These are phyloP conservation scores for Scheffersomyces lignicola DNA, from an alignment of 1,139 yeast species.

Conservation along the genomic window DNA sequence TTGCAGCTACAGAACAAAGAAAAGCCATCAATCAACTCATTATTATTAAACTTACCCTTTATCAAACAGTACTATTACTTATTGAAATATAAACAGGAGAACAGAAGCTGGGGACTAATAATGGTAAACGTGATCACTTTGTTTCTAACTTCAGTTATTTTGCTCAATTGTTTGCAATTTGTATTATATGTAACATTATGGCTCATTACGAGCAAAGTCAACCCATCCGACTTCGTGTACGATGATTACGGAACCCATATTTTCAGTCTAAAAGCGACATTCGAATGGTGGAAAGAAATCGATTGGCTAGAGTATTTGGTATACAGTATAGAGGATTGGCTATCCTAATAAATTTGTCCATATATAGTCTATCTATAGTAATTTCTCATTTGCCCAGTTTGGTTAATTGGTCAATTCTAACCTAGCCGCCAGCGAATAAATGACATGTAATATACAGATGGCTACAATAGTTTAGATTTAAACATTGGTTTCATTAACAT, in stretches of 20 bases:
- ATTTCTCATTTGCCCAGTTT: too few relatives aligned
- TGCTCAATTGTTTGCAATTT: slow-evolving; percentile 19
- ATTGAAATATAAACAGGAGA: slow-evolving; percentile 27
- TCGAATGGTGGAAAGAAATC: slow-evolving; percentile 37
- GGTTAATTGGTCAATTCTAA: too few relatives aligned
- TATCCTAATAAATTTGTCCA: slow-evolving; percentile 9
- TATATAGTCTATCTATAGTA: too few relatives aligned
- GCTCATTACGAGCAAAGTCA: slow-evolving; percentile 5
- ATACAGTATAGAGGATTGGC: slow-evolving; percentile 24
- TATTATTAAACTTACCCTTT: slow-evolving; percentile 30
- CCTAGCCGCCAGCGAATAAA: too few relatives aligned
- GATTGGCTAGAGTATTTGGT: slow-evolving; percentile 32
- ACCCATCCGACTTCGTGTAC: slow-evolving; percentile 17
- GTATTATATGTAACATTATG: slow-evolving; percentile 15
- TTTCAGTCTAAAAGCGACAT: slow-evolving; percentile 13
- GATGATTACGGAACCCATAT: slow-evolving; percentile 19
- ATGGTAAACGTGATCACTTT: slow-evolving; percentile 23
- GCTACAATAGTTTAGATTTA: too few relatives aligned
- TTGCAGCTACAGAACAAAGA: slow-evolving; percentile 15
- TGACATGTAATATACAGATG: too few relatives aligned
- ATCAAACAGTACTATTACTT: slow-evolving; percentile 32
- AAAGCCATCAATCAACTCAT: slow-evolving; percentile 12
- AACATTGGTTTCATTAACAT: too few relatives aligned
- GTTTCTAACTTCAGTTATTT: slow-evolving; percentile 21
- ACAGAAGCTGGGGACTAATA: slow-evolving; percentile 20